Evolutionary conservation across 2,329 filamentous ascomycete species (phyloP).

Genomic region (Amauroascus niger): DNA sequence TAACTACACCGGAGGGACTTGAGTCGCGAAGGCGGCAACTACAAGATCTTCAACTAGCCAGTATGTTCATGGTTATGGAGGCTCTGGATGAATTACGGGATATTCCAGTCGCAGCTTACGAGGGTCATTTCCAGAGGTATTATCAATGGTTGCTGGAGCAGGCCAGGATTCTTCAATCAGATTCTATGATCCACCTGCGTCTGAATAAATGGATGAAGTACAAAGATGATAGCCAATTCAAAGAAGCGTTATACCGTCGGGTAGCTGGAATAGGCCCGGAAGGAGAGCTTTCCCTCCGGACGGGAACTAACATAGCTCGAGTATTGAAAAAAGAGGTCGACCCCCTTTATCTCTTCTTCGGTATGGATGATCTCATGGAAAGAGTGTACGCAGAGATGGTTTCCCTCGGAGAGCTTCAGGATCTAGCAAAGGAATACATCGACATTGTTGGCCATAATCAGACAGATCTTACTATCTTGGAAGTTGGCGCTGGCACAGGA

Average conservation of each 20-base stretch:
- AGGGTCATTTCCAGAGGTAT: slow-evolving; percentile 24
- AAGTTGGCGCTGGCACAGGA: slow-evolving; percentile 21
- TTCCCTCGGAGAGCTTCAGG: slow-evolving; percentile 10
- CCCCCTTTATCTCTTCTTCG: slow-evolving; percentile 29
- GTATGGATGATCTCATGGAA: slow-evolving; percentile 25
- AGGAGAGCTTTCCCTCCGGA: slow-evolving; percentile 25
- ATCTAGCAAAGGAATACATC: slow-evolving; percentile 15
- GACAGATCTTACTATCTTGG: slow-evolving; percentile 16
- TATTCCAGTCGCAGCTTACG: slow-evolving; percentile 16
- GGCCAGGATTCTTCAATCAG: slow-evolving; percentile 16
- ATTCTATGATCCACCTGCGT: slow-evolving; percentile 22
- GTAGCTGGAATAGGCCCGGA: slow-evolving; percentile 22
- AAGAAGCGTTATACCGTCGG: slow-evolving; percentile 19
- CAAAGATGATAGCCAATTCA: slow-evolving; percentile 18
- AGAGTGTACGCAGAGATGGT: slow-evolving; percentile 19
- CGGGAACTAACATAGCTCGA: slow-evolving; percentile 25
- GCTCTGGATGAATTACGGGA: slow-evolving; percentile 20
- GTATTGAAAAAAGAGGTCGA: slow-evolving; percentile 25
- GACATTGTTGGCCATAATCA: slow-evolving; percentile 24
- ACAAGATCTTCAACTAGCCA: slow-evolving; percentile 22
- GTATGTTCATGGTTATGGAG: slow-evolving; percentile 25
- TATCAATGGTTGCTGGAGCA: slow-evolving; percentile 25
- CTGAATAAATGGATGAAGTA: slow-evolving; percentile 20
- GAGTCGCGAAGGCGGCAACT: slow-evolving; percentile 1
- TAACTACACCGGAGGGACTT: slow-evolving; percentile 5